A percentile compares a stretch with the other conserved stretches of the same genome.
These are phyloP conservation scores for Ophiocordyceps camponoti-rufipedis DNA, from an alignment of 2,329 filamentous ascomycete species.

Conservation along the genomic window DNA sequence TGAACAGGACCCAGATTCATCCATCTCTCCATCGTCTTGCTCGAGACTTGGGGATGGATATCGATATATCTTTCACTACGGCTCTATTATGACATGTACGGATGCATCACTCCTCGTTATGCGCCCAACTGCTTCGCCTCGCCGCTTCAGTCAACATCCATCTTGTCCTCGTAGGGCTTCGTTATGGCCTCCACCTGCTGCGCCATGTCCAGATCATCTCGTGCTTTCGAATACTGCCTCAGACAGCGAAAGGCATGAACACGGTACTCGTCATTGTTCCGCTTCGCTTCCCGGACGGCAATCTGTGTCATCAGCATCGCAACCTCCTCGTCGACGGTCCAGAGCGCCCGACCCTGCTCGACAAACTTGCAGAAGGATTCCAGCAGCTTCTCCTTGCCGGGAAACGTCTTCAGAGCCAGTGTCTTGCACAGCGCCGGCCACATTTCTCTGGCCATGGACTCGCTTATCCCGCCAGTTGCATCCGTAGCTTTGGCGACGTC, in stretches of 20 bases:
- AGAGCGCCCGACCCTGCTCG: conserved; percentile 40
- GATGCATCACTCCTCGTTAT: no score
- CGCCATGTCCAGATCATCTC: conserved; percentile 53
- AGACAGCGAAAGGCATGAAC: conserved; percentile 56
- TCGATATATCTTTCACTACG: no score
- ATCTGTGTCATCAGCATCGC: conserved; percentile 61
- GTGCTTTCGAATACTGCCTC: conserved; percentile 51
- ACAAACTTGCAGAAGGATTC: conserved; percentile 65
- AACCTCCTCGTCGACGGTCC: conserved; percentile 31
- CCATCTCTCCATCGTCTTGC: no score
- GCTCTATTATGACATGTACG: no score
- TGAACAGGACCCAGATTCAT: no score
- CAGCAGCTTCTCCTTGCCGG: conserved; percentile 75
- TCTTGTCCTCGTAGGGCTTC: conserved; percentile 41
- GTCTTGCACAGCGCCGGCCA: conserved; percentile 78
- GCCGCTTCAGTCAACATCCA: conserved; percentile 48
- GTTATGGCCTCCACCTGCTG: conserved; percentile 48
- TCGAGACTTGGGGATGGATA: no score
- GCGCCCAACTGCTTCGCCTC: conserved; percentile 25
- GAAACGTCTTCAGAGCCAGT: conserved; percentile 76
- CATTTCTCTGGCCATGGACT: conserved; percentile 39
- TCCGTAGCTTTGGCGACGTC: conserved; percentile 44
- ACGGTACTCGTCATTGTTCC: conserved; percentile 73
- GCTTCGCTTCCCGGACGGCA: conserved; percentile 69
- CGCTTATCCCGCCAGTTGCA: conserved; percentile 38